Percentiles rank a stretch among this genome's conserved stretches.
These are phyloP conservation scores for Chlorencoelia australis DNA, from an alignment of 2,329 filamentous ascomycete species.

Conservation along the genomic window DNA sequence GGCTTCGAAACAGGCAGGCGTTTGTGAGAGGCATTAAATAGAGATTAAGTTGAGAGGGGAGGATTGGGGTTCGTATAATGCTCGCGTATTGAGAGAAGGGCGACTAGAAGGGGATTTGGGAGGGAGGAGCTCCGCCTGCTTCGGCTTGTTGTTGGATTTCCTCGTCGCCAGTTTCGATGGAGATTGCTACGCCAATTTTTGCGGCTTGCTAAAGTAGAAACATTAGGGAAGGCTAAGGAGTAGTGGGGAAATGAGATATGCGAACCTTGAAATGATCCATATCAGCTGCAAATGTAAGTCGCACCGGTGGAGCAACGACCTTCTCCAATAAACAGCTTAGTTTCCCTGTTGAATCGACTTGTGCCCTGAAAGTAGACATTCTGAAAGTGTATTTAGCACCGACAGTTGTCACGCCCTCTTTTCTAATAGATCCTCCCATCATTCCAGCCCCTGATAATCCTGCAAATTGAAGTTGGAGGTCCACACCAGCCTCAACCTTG, in stretches of 20 bases:
- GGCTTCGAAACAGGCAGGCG: slow-evolving; percentile 7
- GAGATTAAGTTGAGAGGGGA: slow-evolving; percentile 19
- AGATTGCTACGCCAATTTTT: slow-evolving; percentile 90
- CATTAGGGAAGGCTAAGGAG: slow-evolving; percentile 22
- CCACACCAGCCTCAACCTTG: slow-evolving; percentile 91
- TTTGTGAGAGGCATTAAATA: slow-evolving; percentile 19
- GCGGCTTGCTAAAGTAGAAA: slow-evolving; percentile 66
- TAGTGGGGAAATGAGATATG: slow-evolving; percentile 16
- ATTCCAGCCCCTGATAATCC: slow-evolving; percentile 50
- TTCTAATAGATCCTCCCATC: slow-evolving; percentile 67
- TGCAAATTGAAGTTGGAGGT: slow-evolving; percentile 79
- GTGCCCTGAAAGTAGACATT: slow-evolving; percentile 88
- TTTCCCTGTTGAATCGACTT: slow-evolving; percentile 92
- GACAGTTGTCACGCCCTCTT: slow-evolving; percentile 83
- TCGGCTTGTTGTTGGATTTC: slow-evolving; percentile 83
- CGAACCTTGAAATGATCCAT: slow-evolving; percentile 92
- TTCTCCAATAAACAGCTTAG: slow-evolving; percentile 90
- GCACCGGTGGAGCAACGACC: slow-evolving; percentile 84
- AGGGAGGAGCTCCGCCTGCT: slow-evolving; percentile 36
- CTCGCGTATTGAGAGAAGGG: slow-evolving; percentile 16
- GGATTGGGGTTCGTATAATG: slow-evolving; percentile 2
- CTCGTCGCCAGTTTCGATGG: slow-evolving; percentile 75
- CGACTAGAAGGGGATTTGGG: slow-evolving; percentile 52
- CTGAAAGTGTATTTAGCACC: slow-evolving; percentile 98
- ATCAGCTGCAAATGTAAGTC: slow-evolving; percentile 90